Evolutionary conservation across 2,329 filamentous ascomycete genomes (phyloP).

Genomic region (Hymenoscyphus fructigenus): DNA sequence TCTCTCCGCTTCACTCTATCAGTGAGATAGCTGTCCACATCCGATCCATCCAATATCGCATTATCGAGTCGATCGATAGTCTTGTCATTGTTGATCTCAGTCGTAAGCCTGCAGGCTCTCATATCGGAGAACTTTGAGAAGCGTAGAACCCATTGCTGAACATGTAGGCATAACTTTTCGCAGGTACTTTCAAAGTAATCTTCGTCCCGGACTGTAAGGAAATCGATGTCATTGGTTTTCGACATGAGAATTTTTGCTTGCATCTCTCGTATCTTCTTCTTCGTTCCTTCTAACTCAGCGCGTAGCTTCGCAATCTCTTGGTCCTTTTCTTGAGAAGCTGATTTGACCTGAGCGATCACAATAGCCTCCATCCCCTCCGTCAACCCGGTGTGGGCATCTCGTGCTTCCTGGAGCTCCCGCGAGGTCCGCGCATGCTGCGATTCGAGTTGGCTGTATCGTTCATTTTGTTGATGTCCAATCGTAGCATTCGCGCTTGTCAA

Average conservation of each 20-base stretch:
- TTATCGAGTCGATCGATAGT: constrained; percentile 94
- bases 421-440: constrained; percentile 63
- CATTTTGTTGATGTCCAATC: constrained; percentile 72
- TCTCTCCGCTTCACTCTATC: constrained; percentile 88
- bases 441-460: constrained; percentile 67
- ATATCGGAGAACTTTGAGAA: constrained; percentile 98
- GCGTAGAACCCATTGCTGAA: constrained; percentile 95
- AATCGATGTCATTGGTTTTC: constrained; percentile 64
- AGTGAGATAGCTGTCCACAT: constrained; percentile 82
- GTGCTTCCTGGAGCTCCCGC: constrained; percentile 68
- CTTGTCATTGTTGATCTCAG: constrained; percentile 86
- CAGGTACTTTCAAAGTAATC: constrained; percentile 95
- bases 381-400: constrained; percentile 60
- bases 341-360: constrained; percentile 59
- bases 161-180: constrained; percentile 90
- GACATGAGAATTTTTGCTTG: constrained; percentile 57
- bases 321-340: constrained; percentile 76
- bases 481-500: constrained; percentile 75
- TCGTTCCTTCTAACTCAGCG: constrained; percentile 71
- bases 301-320: constrained; percentile 77
- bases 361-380: constrained; percentile 62
- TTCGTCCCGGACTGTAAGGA: constrained; percentile 79
- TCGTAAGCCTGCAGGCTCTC: constrained; percentile 78
- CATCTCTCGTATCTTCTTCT: constrained; percentile 58
- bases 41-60: constrained; percentile 87